These are phyloP conservation scores for Lolium perenne DNA, from an alignment of 176 grass and related monocot genomes.

Conservation along the genomic window DNA sequence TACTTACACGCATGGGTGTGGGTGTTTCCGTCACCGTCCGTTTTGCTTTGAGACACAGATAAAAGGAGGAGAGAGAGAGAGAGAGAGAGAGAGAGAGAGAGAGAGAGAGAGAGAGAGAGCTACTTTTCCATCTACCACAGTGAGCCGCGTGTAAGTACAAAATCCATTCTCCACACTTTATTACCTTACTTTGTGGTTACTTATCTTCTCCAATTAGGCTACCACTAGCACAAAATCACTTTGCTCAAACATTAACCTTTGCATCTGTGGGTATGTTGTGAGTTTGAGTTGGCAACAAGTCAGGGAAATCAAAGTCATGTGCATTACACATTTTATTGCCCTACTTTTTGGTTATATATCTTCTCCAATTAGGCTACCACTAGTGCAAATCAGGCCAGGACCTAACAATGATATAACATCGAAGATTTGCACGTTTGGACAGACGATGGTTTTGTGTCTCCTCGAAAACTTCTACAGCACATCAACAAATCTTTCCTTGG, in stretches of 20 bases:
- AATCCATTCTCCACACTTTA: no score
- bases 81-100: no score
- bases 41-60: no score
- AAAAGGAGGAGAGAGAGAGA: no score
- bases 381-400: slow-evolving; percentile 26
- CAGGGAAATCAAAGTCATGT: slow-evolving; percentile 1
- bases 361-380: slow-evolving; percentile 7
- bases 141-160: no score
- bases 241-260: slow-evolving; percentile 10
- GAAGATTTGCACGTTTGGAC: not conserved
- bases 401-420: not conserved
- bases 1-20: no score
- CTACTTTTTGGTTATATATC: slow-evolving; percentile 25
- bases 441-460: not conserved
- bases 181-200: no score
- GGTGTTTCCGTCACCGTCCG: no score
- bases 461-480: not conserved
- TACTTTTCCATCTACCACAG: no score
- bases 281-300: slow-evolving; percentile 18
- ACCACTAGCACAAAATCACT: not conserved
- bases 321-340: not conserved
- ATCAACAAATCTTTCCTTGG: not conserved
- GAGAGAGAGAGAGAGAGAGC: no score
- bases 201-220: no score
- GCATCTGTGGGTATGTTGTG: not conserved